phyloP scores from a whole-genome alignment of 768 basidiomycete genomes.

The Leccinum boreale region DNA sequence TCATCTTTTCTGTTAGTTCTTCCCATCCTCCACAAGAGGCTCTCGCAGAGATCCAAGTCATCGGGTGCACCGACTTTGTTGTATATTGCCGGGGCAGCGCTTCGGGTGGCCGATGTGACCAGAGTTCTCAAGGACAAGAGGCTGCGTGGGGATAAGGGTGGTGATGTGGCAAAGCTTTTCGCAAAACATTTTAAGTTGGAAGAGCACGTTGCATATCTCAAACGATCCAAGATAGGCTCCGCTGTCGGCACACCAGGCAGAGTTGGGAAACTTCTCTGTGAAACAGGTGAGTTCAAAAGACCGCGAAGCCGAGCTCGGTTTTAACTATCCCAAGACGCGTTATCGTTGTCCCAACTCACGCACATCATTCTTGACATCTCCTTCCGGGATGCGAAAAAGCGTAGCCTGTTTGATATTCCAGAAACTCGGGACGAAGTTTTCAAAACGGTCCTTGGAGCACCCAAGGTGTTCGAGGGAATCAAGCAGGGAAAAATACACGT shows the following conservation, averaged over 20 bases:
- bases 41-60: constrained; percentile 72
- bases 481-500: constrained; percentile 72
- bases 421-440: constrained; percentile 84
- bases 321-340: constrained; percentile 49
- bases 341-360: constrained; percentile 69
- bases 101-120: constrained; percentile 88
- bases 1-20: constrained; percentile 41
- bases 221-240: constrained; percentile 79
- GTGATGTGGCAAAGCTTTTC: constrained; percentile 92
- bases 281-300: constrained; percentile 48
- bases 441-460: constrained; percentile 63
- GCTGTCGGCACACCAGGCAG: constrained; percentile 93
- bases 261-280: constrained; percentile 79
- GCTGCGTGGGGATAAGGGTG: constrained; percentile 77
- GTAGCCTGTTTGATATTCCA: constrained; percentile 74
- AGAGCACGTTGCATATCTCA: constrained; percentile 82
- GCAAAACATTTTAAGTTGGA: constrained; percentile 91
- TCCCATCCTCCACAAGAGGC: constrained; percentile 63
- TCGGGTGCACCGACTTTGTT: constrained; percentile 86
- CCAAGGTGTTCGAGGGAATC: constrained; percentile 58
- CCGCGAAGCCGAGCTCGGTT: not conserved
- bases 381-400: constrained; percentile 71
- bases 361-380: constrained; percentile 82
- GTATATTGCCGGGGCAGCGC: constrained; percentile 82
- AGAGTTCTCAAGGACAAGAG: constrained; percentile 66